Conservation (phyloP, 2,329 filamentous ascomycete genomes). For the Aspergillus cejpii region DNA sequence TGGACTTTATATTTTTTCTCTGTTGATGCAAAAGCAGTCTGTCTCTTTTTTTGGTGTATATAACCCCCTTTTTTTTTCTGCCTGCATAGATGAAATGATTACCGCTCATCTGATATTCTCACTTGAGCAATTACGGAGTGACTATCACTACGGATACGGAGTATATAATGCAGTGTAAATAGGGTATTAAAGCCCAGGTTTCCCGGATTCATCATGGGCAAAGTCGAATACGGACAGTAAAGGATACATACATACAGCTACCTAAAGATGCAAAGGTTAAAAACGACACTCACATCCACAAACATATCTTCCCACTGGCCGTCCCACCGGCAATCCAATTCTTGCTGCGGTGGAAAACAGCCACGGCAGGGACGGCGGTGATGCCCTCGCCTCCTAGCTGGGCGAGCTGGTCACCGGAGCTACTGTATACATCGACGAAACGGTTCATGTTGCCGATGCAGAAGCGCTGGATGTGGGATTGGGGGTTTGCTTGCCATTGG, state of each 20-base stretch:
- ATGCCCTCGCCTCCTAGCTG: slow-evolving; percentile 86
- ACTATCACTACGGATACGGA: too few relatives aligned
- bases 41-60: slow-evolving; percentile 17
- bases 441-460: slow-evolving; percentile 96
- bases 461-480: slow-evolving; percentile 76
- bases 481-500: slow-evolving; percentile 80
- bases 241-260: too few relatives aligned
- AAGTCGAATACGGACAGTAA: too few relatives aligned
- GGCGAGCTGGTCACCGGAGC: slow-evolving; percentile 75
- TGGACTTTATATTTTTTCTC: neutral
- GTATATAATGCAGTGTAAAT: neutral
- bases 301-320: slow-evolving; percentile 81
- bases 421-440: slow-evolving; percentile 84
- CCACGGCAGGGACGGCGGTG: slow-evolving; percentile 87
- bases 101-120: slow-evolving; percentile 2
- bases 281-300: slow-evolving; percentile 85
- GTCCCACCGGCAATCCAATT: slow-evolving; percentile 93
- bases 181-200: too few relatives aligned
- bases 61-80: slow-evolving; percentile 20
- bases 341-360: slow-evolving; percentile 76
- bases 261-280: too few relatives aligned
- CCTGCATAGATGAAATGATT: slow-evolving; percentile 29
- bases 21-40: slow-evolving; percentile 2
- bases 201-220: too few relatives aligned
- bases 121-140: neutral